These are phyloP conservation scores for Beauveria medogensis DNA, from an alignment of 2,329 filamentous ascomycete species.

Conservation along the genomic window DNA sequence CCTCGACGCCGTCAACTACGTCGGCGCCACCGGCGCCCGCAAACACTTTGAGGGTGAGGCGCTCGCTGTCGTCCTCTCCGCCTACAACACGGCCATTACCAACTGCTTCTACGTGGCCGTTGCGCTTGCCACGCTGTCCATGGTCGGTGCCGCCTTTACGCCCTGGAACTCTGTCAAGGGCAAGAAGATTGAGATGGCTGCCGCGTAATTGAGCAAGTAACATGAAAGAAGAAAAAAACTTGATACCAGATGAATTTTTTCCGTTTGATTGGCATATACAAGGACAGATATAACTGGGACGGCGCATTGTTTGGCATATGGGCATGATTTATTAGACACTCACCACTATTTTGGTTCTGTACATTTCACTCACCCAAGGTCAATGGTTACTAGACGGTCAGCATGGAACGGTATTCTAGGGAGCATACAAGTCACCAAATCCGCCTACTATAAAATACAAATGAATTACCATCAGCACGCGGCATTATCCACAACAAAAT, in stretches of 20 bases:
- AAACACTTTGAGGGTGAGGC: slow-evolving; percentile 20
- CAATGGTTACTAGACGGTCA: neutral
- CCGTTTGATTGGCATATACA: neutral
- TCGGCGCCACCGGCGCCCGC: slow-evolving; percentile 31
- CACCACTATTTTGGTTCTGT: neutral
- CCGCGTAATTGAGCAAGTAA: slow-evolving; percentile 14
- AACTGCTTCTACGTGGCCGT: slow-evolving; percentile 35
- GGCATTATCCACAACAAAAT: neutral
- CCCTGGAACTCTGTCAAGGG: slow-evolving; percentile 52
- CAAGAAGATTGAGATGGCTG: slow-evolving; percentile 33
- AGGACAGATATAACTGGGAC: neutral
- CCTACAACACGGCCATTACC: slow-evolving; percentile 38
- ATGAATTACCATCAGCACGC: neutral
- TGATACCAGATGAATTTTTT: neutral
- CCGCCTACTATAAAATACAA: neutral
- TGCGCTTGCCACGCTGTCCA: slow-evolving; percentile 35
- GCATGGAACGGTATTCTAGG: neutral
- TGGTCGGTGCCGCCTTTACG: slow-evolving; percentile 34
- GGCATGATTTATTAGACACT: neutral
- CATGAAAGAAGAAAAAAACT: neutral
- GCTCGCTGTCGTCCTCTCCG: slow-evolving; percentile 27
- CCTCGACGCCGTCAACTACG: slow-evolving; percentile 22
- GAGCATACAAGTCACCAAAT: neutral
- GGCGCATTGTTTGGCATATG: neutral
- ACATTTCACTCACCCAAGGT: neutral